Conservation (phyloP, 352 stramenopile genomes). For the Lagenidium giganteum region DNA sequence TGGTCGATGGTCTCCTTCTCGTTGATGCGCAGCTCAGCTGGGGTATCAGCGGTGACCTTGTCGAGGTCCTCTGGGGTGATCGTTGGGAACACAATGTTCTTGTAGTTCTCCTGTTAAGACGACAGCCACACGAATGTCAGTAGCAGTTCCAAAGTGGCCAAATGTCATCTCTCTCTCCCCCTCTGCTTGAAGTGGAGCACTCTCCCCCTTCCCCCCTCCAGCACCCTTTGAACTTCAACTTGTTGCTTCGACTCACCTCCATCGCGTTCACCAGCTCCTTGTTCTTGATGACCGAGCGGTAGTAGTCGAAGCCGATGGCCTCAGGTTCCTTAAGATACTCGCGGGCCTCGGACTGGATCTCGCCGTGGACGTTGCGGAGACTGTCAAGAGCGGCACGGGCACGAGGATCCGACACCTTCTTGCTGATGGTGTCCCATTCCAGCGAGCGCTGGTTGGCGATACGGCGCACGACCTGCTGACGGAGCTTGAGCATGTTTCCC, state of each 20-base stretch:
- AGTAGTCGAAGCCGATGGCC: slow-evolving; percentile 84
- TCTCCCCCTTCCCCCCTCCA: too few species aligned
- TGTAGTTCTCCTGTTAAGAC: slow-evolving; percentile 59
- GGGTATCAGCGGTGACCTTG: slow-evolving; percentile 35
- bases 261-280: slow-evolving; percentile 83
- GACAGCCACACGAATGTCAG: not conserved
- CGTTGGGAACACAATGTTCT: slow-evolving; percentile 75
- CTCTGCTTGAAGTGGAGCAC: not conserved
- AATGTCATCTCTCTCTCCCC: not conserved
- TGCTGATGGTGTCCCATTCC: slow-evolving; percentile 64
- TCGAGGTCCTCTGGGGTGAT: slow-evolving; percentile 77
- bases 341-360: slow-evolving; percentile 71
- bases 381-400: slow-evolving; percentile 73
- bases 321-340: slow-evolving; percentile 73
- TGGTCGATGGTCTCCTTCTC: slow-evolving; percentile 74
- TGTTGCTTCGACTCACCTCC: slow-evolving; percentile 23
- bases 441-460: slow-evolving; percentile 47
- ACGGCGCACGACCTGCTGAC: slow-evolving; percentile 71
- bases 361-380: slow-evolving; percentile 70
- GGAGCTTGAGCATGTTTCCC: slow-evolving; percentile 64
- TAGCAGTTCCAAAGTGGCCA: not conserved
- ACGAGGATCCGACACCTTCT: slow-evolving; percentile 74
- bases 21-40: slow-evolving; percentile 62
- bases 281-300: slow-evolving; percentile 84
- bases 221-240: not conserved